Evolutionary conservation across 495 filamentous ascomycete genomes (phyloP).

Genomic region (Penicillium robsamsonii): DNA sequence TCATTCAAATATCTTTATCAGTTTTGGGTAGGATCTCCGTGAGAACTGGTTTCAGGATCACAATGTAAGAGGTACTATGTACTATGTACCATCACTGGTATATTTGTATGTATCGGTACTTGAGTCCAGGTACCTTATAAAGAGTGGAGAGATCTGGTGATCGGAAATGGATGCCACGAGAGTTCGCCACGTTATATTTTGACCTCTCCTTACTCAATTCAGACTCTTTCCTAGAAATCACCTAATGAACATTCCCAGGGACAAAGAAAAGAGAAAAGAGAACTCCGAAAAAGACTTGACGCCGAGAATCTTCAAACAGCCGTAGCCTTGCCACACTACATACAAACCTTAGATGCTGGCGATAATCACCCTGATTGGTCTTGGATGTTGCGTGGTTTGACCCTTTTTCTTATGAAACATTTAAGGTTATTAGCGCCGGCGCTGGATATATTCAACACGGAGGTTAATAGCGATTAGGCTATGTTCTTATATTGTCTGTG

Average conservation of each 20-base stretch:
- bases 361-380: background rate
- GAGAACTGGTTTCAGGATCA: background rate
- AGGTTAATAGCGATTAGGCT: background rate
- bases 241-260: background rate
- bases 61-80: background rate
- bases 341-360: background rate
- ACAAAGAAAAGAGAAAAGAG: background rate
- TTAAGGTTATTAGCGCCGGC: constrained; percentile 2
- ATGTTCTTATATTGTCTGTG: background rate
- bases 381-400: background rate
- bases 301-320: background rate
- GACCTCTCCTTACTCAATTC: no score
- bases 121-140: background rate
- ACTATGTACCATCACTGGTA: background rate
- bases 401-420: constrained; percentile 3
- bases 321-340: background rate
- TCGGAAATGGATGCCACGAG: background rate
- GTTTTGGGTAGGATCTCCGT: background rate
- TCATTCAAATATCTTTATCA: background rate
- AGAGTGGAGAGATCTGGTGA: background rate
- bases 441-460: background rate
- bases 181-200: background rate
- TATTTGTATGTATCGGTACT: background rate
- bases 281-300: background rate
- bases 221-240: background rate